Conservation (phyloP, 2,329 filamentous ascomycete genomes). For the Boeremia lycopersici region DNA sequence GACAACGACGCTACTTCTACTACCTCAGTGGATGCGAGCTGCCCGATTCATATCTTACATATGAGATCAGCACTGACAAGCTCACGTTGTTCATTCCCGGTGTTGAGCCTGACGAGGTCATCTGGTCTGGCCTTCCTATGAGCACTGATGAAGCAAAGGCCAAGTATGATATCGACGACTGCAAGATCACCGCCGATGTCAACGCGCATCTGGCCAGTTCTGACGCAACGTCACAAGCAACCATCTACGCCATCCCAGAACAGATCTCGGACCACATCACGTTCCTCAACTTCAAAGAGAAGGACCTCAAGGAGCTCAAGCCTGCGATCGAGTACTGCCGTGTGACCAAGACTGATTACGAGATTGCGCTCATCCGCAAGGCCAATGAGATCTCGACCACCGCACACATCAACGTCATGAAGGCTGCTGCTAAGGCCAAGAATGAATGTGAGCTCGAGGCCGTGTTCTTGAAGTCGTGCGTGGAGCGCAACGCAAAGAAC, state of each 20-base stretch:
- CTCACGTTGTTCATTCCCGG: slow-evolving; percentile 91
- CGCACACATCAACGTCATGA: slow-evolving; percentile 76
- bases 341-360: slow-evolving; percentile 83
- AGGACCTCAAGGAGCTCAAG: slow-evolving; percentile 63
- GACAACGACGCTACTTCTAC: slow-evolving; percentile 91
- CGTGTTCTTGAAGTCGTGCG: slow-evolving; percentile 76
- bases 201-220: slow-evolving; percentile 71
- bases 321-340: slow-evolving; percentile 78
- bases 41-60: slow-evolving; percentile 79
- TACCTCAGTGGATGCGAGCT: slow-evolving; percentile 88
- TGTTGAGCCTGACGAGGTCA: slow-evolving; percentile 83
- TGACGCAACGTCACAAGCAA: slow-evolving; percentile 54
- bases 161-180: slow-evolving; percentile 71
- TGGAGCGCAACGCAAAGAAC: slow-evolving; percentile 75
- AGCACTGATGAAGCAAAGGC: slow-evolving; percentile 74
- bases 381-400: slow-evolving; percentile 80
- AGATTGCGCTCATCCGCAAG: slow-evolving; percentile 78
- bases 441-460: slow-evolving; percentile 87
- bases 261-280: slow-evolving; percentile 76
- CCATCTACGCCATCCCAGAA: slow-evolving; percentile 76
- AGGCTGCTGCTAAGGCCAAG: slow-evolving; percentile 64
- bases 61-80: slow-evolving; percentile 75
- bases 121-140: slow-evolving; percentile 90
- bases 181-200: slow-evolving; percentile 73
- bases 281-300: slow-evolving; percentile 72